These are phyloP conservation scores for Neurospora sublineolata DNA, from an alignment of 495 filamentous ascomycete species.

Conservation along the genomic window DNA sequence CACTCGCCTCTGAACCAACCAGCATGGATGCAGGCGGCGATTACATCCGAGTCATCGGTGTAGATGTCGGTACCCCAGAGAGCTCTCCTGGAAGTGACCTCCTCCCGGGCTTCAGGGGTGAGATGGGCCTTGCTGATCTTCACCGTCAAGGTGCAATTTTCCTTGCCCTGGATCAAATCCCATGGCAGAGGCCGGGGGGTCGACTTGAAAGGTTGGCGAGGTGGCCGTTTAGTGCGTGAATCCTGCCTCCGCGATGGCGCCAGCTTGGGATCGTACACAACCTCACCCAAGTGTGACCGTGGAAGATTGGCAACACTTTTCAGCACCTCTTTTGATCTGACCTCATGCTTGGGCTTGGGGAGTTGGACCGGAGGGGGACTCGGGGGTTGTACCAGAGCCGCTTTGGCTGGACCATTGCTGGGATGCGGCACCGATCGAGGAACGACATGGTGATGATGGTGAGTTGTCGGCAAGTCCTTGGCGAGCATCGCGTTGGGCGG, in stretches of 20 bases:
- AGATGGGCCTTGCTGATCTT: slow-evolving; percentile 76
- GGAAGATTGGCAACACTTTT: slow-evolving; percentile 57
- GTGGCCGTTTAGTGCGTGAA: slow-evolving; percentile 35
- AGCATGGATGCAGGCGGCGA: slow-evolving; percentile 86
- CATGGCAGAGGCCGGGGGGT: slow-evolving; percentile 62
- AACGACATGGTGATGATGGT: slow-evolving; percentile 24
- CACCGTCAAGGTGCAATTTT: slow-evolving; percentile 83
- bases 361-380: slow-evolving; percentile 23
- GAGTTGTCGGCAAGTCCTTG: slow-evolving; percentile 34
- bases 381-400: slow-evolving; percentile 28
- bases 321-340: slow-evolving; percentile 56
- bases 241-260: slow-evolving; percentile 41
- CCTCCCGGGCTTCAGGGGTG: slow-evolving; percentile 52
- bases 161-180: slow-evolving; percentile 60
- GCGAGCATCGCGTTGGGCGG: slow-evolving; percentile 38
- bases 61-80: slow-evolving; percentile 92
- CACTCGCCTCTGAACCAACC: slow-evolving; percentile 88
- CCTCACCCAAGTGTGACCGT: slow-evolving; percentile 65
- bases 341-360: slow-evolving; percentile 47
- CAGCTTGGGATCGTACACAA: slow-evolving; percentile 40
- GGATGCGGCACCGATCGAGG: slow-evolving; percentile 12
- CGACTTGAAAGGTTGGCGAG: slow-evolving; percentile 55
- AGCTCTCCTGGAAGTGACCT: slow-evolving; percentile 65
- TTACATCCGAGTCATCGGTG: slow-evolving; percentile 87
- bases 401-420: slow-evolving; percentile 16